Percentiles rank a stretch among this genome's conserved stretches.
Conservation (phyloP, 768 basidiomycete genomes). For the Cystoderma amianthinum region DNA sequence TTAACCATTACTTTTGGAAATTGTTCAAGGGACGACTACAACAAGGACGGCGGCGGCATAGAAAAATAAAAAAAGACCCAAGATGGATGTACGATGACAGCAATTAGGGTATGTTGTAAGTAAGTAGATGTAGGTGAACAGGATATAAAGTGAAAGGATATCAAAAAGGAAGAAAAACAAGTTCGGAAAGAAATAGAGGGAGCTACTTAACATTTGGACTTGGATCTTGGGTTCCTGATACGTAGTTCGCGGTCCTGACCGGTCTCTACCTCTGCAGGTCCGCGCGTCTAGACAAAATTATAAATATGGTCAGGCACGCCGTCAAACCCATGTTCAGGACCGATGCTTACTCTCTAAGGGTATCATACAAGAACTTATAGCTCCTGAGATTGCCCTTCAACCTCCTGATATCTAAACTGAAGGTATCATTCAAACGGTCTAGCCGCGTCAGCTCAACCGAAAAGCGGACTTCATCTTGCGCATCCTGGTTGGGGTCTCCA, state of each 20-base stretch:
- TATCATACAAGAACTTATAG: constrained; percentile 90
- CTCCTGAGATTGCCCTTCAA: constrained; percentile 89
- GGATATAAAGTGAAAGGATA: constrained; percentile 4
- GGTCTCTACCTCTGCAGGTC: constrained; percentile 29
- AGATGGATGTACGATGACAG: constrained; percentile 2
- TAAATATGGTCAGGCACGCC: too few relatives aligned
- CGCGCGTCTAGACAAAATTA: constrained; percentile 39
- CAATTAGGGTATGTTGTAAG: constrained; percentile 8
- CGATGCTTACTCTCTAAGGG: constrained; percentile 77
- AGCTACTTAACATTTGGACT: constrained; percentile 8
- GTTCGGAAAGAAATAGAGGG: constrained; percentile 10
- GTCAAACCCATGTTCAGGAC: too few relatives aligned
- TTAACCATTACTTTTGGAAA: neutral
- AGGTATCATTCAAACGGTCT: constrained; percentile 85
- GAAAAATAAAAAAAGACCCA: constrained; percentile 6
- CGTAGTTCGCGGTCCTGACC: constrained; percentile 1
- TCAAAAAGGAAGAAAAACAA: constrained; percentile 4
- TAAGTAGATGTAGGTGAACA: neutral
- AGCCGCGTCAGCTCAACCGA: constrained; percentile 90
- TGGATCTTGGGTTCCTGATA: constrained; percentile 1
- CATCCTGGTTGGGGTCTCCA: constrained; percentile 75
- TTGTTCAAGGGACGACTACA: neutral
- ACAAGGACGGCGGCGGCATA: constrained; percentile 3
- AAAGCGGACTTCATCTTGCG: constrained; percentile 95
- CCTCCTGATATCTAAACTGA: constrained; percentile 86